Evolutionary conservation across 768 basidiomycete species (phyloP).

Genomic region (Pisolithus albus): DNA sequence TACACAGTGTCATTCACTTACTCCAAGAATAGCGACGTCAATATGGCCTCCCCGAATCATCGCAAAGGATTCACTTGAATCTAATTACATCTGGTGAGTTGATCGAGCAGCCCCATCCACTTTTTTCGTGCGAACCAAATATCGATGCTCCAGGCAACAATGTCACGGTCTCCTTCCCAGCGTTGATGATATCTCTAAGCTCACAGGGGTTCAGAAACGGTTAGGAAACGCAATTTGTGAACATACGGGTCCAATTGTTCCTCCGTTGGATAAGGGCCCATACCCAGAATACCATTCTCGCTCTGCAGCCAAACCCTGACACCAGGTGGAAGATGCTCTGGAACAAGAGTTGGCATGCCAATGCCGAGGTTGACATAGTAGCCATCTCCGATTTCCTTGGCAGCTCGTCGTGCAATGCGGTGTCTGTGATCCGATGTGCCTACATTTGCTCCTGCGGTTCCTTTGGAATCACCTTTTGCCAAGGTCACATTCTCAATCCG

Average conservation of each 20-base stretch:
- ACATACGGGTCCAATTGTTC: conserved; percentile 76
- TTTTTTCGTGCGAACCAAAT: conserved; percentile 54
- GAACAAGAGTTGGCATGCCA: conserved; percentile 86
- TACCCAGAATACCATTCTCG: conserved; percentile 85
- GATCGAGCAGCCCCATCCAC: neutral
- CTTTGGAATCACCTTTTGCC: conserved; percentile 39
- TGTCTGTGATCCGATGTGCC: conserved; percentile 51
- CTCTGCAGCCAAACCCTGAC: conserved; percentile 87
- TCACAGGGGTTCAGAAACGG: conserved; percentile 1
- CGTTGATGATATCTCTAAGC: conserved; percentile 77
- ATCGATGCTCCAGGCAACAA: conserved; percentile 86
- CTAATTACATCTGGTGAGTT: conserved; percentile 28
- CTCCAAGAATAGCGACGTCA: conserved; percentile 88
- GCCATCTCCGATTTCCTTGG: conserved; percentile 83
- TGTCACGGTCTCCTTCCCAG: conserved; percentile 92
- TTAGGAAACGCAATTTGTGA: neutral
- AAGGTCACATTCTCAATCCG: conserved; percentile 70
- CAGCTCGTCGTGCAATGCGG: conserved; percentile 79
- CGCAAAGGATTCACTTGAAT: conserved; percentile 89
- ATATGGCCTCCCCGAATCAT: conserved; percentile 99
- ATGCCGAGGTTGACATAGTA: conserved; percentile 87
- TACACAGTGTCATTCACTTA: conserved; percentile 32
- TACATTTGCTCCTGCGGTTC: conserved; percentile 29
- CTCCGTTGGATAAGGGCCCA: conserved; percentile 85
- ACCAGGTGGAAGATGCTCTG: conserved; percentile 65